These are phyloP conservation scores for Discostella stelligeroides DNA, from an alignment of 108 stramenopile genomes.

Conservation along the genomic window DNA sequence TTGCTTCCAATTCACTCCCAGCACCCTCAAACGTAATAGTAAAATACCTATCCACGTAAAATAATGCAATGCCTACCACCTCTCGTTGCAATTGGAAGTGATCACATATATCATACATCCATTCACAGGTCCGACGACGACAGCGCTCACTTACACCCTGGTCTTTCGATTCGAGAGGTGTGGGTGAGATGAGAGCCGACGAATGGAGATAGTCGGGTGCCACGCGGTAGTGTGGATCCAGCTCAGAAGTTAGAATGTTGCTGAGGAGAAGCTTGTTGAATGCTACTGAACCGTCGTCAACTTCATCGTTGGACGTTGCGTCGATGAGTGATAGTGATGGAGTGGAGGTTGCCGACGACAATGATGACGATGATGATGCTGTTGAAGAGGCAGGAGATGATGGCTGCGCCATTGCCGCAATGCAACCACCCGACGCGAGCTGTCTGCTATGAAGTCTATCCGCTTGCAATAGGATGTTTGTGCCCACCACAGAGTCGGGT, in stretches of 20 bases:
- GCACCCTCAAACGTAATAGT: conserved; percentile 25
- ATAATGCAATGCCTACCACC: conserved; percentile 71
- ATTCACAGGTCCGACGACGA: conserved; percentile 78
- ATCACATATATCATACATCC: conserved; percentile 85
- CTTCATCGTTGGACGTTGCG: neutral
- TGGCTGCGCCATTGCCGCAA: neutral
- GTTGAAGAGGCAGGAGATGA: neutral
- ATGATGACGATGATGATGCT: neutral
- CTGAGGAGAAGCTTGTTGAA: conserved; percentile 12
- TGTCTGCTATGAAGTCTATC: neutral
- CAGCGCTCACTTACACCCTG: conserved; percentile 59
- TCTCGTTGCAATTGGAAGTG: conserved; percentile 78
- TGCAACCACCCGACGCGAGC: too few relatives aligned
- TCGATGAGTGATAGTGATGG: too few relatives aligned
- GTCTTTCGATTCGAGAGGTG: conserved; percentile 12
- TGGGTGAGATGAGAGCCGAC: conserved; percentile 15
- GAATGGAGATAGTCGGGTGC: conserved; percentile 45
- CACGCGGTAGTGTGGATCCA: conserved; percentile 15
- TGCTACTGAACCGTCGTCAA: neutral
- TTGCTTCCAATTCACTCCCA: neutral
- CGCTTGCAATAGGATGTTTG: conserved; percentile 3
- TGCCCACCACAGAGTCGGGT: conserved; percentile 37
- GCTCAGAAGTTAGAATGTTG: conserved; percentile 18
- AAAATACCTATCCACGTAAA: conserved; percentile 74
- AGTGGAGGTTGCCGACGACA: neutral